These are phyloP conservation scores for Nitzschia palea DNA, from an alignment of 108 stramenopile species.

Conservation along the genomic window DNA sequence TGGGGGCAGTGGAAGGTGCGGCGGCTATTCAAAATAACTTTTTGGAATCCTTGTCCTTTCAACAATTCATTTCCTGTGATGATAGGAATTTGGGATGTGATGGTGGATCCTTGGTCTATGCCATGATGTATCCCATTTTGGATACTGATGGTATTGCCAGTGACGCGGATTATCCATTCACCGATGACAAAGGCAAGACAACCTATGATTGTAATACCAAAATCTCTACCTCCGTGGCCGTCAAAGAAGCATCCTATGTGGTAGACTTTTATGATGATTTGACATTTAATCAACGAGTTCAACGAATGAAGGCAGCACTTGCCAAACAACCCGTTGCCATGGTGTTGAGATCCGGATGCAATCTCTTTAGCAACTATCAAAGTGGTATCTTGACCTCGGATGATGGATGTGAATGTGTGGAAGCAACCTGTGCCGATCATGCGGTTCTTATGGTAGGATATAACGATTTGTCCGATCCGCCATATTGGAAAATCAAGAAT, in stretches of 20 bases:
- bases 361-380: constrained; percentile 68
- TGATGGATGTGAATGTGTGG: constrained; percentile 58
- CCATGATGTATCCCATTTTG: constrained; percentile 50
- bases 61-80: constrained; percentile 84
- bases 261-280: constrained; percentile 27
- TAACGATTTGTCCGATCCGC: constrained; percentile 41
- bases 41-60: constrained; percentile 60
- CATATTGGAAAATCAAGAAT: constrained; percentile 64
- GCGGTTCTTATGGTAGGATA: constrained; percentile 87
- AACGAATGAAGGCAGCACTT: constrained; percentile 44
- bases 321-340: constrained; percentile 53
- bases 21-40: constrained; percentile 25
- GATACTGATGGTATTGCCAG: constrained; percentile 42
- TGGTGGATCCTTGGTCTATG: constrained; percentile 71
- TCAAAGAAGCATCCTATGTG: constrained; percentile 27
- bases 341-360: constrained; percentile 49
- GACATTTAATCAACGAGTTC: constrained; percentile 42
- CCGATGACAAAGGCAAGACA: constrained; percentile 38
- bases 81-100: constrained; percentile 70
- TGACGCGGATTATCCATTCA: constrained; percentile 45
- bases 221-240: constrained; percentile 23
- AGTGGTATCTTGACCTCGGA: constrained; percentile 74
- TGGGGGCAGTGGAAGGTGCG: constrained; percentile 87
- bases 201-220: constrained; percentile 24
- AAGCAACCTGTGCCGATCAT: constrained; percentile 64